Conservation (phyloP, 768 basidiomycete species). For the Serpula lacrymans region DNA sequence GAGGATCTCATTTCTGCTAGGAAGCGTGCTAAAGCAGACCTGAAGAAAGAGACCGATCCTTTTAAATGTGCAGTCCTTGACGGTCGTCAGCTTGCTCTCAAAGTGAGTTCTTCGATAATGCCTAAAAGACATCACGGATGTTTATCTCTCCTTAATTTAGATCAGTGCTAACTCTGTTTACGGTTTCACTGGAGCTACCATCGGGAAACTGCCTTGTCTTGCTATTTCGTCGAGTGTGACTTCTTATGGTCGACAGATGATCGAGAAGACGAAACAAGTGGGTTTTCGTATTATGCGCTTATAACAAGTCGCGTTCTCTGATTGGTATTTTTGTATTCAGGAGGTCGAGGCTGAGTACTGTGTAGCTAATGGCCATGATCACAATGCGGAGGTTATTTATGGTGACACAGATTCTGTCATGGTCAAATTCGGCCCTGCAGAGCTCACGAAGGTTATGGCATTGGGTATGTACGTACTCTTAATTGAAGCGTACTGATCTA, state of each 20-base stretch:
- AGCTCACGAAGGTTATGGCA: conserved; percentile 84
- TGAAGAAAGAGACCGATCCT: conserved; percentile 96
- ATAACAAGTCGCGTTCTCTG: too few species aligned
- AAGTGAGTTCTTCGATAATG: conserved; percentile 45
- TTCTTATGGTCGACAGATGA: conserved; percentile 98
- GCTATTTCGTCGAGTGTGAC: conserved; percentile 95
- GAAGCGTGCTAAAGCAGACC: conserved; percentile 91
- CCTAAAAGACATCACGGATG: not conserved
- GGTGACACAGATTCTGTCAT: conserved; percentile 99
- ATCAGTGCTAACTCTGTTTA: conserved; percentile 99
- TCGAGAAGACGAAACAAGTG: conserved; percentile 91
- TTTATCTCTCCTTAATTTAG: conserved; percentile 39
- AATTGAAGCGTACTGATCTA: not conserved
- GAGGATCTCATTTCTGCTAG: conserved; percentile 93
- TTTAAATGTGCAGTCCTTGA: conserved; percentile 97
- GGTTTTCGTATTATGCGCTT: conserved; percentile 15
- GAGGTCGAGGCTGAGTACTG: conserved; percentile 90
- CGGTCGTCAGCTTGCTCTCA: conserved; percentile 94
- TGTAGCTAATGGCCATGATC: conserved; percentile 75
- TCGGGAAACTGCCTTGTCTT: conserved; percentile 95
- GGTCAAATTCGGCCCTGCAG: conserved; percentile 92
- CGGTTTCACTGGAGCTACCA: conserved; percentile 96
- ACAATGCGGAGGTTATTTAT: conserved; percentile 94
- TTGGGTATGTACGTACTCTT: conserved; percentile 54
- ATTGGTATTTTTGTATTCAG: conserved; percentile 38